A percentile compares a stretch with the other conserved stretches of the same genome.
Evolutionary conservation across 306 rosid genomes (phyloP).

Genomic region (Quercus robur): DNA sequence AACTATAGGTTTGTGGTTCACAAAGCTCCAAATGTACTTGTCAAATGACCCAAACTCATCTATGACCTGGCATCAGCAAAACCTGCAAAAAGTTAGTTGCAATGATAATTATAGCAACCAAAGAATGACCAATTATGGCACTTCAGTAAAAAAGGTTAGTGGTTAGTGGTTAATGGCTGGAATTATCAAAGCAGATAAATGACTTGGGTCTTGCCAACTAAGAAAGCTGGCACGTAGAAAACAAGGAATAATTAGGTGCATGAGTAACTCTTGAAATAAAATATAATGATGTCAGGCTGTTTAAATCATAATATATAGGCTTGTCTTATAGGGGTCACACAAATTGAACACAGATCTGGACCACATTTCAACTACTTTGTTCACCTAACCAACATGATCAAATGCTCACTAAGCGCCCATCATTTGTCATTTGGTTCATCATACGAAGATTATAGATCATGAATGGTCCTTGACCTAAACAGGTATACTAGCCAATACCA

Average conservation of each 20-base stretch:
- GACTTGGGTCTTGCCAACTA: slow-evolving; percentile 34
- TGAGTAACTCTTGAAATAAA: slow-evolving; percentile 31
- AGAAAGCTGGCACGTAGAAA: slow-evolving; percentile 51
- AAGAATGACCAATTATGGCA: slow-evolving; percentile 29
- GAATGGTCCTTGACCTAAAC: slow-evolving; percentile 10
- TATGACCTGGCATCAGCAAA: slow-evolving; percentile 70
- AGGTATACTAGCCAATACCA: not conserved
- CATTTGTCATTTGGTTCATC: slow-evolving; percentile 32
- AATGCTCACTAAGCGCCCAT: slow-evolving; percentile 31
- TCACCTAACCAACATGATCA: slow-evolving; percentile 50
- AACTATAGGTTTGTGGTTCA: slow-evolving; percentile 65
- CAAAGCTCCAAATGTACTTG: slow-evolving; percentile 79
- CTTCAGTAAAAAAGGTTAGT: slow-evolving; percentile 10
- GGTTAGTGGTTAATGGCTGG: slow-evolving; percentile 23
- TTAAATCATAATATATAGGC: slow-evolving; percentile 20
- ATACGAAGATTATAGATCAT: slow-evolving; percentile 15
- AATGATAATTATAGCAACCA: slow-evolving; percentile 29
- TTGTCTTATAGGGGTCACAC: slow-evolving; percentile 39
- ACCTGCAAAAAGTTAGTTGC: slow-evolving; percentile 66
- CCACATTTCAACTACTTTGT: slow-evolving; percentile 52
- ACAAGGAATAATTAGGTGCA: slow-evolving; percentile 43
- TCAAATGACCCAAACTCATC: slow-evolving; percentile 69
- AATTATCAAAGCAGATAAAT: slow-evolving; percentile 20
- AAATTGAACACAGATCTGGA: slow-evolving; percentile 35
- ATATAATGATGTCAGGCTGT: slow-evolving; percentile 23